phyloP scores from a whole-genome alignment of 208 protist genomes.

The Porcisia hertigi region DNA sequence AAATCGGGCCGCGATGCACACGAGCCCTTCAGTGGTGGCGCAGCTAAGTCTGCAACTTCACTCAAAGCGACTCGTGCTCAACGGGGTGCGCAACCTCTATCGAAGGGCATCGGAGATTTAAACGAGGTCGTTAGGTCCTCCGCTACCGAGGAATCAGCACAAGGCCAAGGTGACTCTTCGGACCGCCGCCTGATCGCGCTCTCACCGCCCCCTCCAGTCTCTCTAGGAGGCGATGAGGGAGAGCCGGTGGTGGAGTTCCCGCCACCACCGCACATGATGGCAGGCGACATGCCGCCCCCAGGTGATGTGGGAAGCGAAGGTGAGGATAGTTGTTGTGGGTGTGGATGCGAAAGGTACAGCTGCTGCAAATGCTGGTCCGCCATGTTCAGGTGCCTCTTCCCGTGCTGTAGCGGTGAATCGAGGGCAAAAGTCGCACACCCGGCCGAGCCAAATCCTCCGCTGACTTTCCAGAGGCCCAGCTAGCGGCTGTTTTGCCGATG shows the following conservation, averaged over 20 bases:
- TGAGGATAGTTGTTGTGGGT: slow-evolving; percentile 29
- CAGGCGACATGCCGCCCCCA: slow-evolving; percentile 56
- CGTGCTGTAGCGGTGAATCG: slow-evolving; percentile 33
- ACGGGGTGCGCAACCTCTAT: slow-evolving; percentile 9
- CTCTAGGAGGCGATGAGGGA: slow-evolving; percentile 13
- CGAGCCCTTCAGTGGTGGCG: slow-evolving; percentile 19
- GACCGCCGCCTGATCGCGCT: background rate
- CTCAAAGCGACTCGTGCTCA: background rate
- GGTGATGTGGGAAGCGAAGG: slow-evolving; percentile 27
- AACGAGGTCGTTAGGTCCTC: background rate
- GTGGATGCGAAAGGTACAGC: slow-evolving; percentile 14
- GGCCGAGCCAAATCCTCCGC: slow-evolving; percentile 5
- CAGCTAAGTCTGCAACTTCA: background rate
- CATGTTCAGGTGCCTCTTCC: slow-evolving; percentile 36
- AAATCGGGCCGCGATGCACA: slow-evolving; percentile 4
- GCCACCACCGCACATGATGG: slow-evolving; percentile 46
- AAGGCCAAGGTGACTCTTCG: background rate
- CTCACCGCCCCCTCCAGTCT: slow-evolving; percentile 15
- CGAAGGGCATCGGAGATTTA: slow-evolving; percentile 13
- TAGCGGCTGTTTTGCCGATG: background rate
- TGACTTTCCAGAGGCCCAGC: slow-evolving; percentile 17
- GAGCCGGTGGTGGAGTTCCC: slow-evolving; percentile 63
- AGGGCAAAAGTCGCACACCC: background rate
- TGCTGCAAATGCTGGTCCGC: slow-evolving; percentile 26
- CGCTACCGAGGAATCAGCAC: background rate